Evolutionary conservation across 371 early-diverging fungal species (phyloP).

Genomic region (Apophysomyces ossiformis): DNA sequence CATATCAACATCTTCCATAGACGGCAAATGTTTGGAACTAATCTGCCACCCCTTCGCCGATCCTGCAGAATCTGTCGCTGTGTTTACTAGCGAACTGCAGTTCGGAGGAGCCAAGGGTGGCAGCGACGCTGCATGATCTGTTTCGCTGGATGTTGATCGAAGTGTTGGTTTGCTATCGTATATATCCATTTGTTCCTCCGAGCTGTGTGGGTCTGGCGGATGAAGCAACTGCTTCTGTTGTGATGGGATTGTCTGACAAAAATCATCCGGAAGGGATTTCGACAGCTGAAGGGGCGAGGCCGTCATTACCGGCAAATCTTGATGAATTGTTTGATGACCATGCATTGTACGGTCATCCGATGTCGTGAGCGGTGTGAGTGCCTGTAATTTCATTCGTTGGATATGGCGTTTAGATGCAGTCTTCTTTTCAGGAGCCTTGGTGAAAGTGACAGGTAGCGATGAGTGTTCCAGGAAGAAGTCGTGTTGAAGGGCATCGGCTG

Average conservation of each 20-base stretch:
- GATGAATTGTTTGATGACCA: not conserved
- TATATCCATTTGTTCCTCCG: not conserved
- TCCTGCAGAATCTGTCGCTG: not conserved
- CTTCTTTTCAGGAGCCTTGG: not conserved
- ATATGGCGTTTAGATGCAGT: constrained; percentile 1
- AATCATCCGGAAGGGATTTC: constrained; percentile 1
- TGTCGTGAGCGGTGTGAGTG: constrained; percentile 7
- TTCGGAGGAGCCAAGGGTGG: not conserved
- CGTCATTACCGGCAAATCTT: not conserved
- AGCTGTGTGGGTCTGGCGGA: not conserved
- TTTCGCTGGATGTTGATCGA: not conserved
- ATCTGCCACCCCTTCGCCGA: not conserved
- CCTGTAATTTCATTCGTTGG: constrained; percentile 6
- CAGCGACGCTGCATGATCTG: not conserved
- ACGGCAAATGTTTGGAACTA: not conserved
- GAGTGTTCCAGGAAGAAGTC: constrained; percentile 7
- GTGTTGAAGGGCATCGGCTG: constrained; percentile 20
- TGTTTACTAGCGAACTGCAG: not conserved
- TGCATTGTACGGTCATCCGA: not conserved
- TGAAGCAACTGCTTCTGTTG: not conserved
- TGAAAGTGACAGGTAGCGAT: not conserved
- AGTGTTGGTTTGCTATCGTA: not conserved
- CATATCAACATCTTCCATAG: not conserved
- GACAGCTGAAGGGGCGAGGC: not conserved
- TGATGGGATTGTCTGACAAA: not conserved